Percentiles rank a stretch among this genome's conserved stretches.
Evolutionary conservation across 2,329 filamentous ascomycete genomes (phyloP).

Genomic region (Penicillium paneum): DNA sequence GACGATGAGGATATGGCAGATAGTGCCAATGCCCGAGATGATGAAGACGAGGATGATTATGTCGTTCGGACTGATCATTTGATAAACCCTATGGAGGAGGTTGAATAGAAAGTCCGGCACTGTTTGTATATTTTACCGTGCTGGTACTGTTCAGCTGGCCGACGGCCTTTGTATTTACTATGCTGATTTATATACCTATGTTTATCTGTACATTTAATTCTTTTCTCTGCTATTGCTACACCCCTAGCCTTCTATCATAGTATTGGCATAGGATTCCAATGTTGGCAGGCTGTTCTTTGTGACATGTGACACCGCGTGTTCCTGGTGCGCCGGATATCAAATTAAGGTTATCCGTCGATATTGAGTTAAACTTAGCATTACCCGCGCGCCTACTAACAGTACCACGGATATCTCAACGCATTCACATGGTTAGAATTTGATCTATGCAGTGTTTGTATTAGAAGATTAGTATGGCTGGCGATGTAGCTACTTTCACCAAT

Average conservation of each 20-base stretch:
- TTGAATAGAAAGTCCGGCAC: not conserved
- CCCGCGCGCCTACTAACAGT: not conserved
- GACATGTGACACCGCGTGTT: too few relatives aligned
- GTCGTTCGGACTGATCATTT: conserved; percentile 8
- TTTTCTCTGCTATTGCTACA: not conserved
- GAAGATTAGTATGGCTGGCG: too few relatives aligned
- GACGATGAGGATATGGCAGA: conserved; percentile 27
- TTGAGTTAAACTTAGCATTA: not conserved
- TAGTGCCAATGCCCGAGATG: conserved; percentile 20
- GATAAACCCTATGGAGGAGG: not conserved
- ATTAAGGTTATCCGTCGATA: not conserved
- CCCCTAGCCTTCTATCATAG: not conserved
- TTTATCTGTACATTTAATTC: not conserved
- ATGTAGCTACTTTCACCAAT: too few relatives aligned
- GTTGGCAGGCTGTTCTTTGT: too few relatives aligned
- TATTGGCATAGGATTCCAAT: too few relatives aligned
- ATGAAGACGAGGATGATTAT: conserved; percentile 26
- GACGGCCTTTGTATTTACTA: conserved; percentile 7
- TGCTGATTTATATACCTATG: conserved; percentile 4
- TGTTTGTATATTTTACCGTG: not conserved
- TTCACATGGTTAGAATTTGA: too few relatives aligned
- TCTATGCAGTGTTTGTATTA: too few relatives aligned
- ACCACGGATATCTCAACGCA: not conserved
- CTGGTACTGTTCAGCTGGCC: not conserved
- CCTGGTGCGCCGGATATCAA: not conserved